phyloP scores from a whole-genome alignment of 768 basidiomycete species.

The Russula griseocarnosa region DNA sequence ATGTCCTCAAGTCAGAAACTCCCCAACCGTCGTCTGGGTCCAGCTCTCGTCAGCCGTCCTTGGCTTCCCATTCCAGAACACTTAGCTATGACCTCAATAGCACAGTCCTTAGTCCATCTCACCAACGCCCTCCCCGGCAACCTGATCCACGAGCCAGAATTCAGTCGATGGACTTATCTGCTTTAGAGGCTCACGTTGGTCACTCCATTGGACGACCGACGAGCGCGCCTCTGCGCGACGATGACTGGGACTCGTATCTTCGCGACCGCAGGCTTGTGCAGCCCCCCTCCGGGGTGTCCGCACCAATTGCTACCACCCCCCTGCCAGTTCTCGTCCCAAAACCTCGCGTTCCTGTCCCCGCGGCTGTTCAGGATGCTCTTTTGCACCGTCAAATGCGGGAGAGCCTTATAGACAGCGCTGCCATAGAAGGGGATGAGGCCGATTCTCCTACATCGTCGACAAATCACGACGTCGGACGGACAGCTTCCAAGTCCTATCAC shows the following conservation, averaged over 20 bases:
- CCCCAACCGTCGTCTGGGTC: constrained; percentile 51
- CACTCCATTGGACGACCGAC: constrained; percentile 64
- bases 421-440: not conserved
- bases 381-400: constrained; percentile 68
- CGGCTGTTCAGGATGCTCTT: constrained; percentile 73
- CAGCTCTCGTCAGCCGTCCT: constrained; percentile 50
- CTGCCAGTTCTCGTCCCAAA: constrained; percentile 35
- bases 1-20: constrained; percentile 66
- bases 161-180: constrained; percentile 69
- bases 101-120: constrained; percentile 49
- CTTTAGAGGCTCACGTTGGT: constrained; percentile 42
- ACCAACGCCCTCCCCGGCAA: constrained; percentile 66
- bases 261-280: constrained; percentile 80
- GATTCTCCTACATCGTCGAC: constrained; percentile 9
- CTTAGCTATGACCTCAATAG: constrained; percentile 61
- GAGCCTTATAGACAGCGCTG: constrained; percentile 50
- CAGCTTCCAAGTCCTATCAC: constrained; percentile 8
- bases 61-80: constrained; percentile 35
- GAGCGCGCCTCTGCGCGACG: constrained; percentile 66
- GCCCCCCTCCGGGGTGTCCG: constrained; percentile 73
- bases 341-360: constrained; percentile 54
- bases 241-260: constrained; percentile 86
- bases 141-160: constrained; percentile 63
- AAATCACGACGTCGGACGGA: not conserved
- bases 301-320: constrained; percentile 69